These are phyloP conservation scores for Cladosporium sp. DNA, from an alignment of 2,329 filamentous ascomycete genomes.

Conservation along the genomic window DNA sequence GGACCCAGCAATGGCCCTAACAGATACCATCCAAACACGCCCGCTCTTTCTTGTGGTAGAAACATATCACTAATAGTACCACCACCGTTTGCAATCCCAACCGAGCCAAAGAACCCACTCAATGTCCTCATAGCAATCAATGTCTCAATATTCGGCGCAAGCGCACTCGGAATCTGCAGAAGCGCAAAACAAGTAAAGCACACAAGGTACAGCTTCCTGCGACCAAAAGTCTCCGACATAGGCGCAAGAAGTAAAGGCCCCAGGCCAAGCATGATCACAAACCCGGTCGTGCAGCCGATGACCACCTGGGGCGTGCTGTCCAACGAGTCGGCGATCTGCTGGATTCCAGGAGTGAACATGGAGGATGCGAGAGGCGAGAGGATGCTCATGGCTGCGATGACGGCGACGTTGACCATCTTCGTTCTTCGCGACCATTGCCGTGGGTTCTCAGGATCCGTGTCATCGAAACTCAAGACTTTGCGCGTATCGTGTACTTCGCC, in stretches of 20 bases:
- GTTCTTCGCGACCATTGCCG: slow-evolving; percentile 41
- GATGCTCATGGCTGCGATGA: slow-evolving; percentile 50
- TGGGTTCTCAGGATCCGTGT: slow-evolving; percentile 42
- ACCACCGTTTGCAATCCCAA: slow-evolving; percentile 49
- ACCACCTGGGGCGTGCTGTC: slow-evolving; percentile 39
- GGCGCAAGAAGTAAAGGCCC: slow-evolving; percentile 46
- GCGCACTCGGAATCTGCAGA: slow-evolving; percentile 45
- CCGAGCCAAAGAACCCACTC: slow-evolving; percentile 48
- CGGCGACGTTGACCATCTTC: slow-evolving; percentile 47
- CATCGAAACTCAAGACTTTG: slow-evolving; percentile 29
- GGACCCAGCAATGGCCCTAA: slow-evolving; percentile 42
- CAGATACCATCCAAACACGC: slow-evolving; percentile 45
- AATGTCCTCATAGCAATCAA: slow-evolving; percentile 44
- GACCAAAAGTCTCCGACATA: slow-evolving; percentile 45
- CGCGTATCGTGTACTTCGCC: slow-evolving; percentile 31
- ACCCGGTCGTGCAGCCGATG: slow-evolving; percentile 48
- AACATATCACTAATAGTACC: slow-evolving; percentile 53
- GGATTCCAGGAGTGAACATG: slow-evolving; percentile 51
- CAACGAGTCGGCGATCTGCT: slow-evolving; percentile 46
- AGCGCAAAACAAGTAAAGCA: slow-evolving; percentile 44
- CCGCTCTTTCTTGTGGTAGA: slow-evolving; percentile 40
- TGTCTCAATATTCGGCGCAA: slow-evolving; percentile 44
- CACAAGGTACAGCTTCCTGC: slow-evolving; percentile 41
- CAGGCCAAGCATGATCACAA: slow-evolving; percentile 47
- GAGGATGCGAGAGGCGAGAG: slow-evolving; percentile 45